Evolutionary conservation across 352 stramenopile species (phyloP), one percentile per base, ranked within the genome.

Genomic region (Saprolegnia parasitica): DNA sequence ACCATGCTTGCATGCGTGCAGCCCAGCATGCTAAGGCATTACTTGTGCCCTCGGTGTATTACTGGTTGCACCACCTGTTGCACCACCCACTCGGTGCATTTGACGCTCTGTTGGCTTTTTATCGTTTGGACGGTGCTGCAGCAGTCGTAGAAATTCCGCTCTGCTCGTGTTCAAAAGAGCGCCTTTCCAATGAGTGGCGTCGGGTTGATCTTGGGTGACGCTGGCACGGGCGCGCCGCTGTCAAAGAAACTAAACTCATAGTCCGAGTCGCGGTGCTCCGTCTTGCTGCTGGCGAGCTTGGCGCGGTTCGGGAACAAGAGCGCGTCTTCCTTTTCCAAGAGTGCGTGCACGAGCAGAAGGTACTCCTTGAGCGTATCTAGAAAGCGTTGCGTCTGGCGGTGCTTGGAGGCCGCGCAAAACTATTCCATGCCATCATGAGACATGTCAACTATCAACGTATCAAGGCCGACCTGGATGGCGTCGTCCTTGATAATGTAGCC

Each of bases 401-500:
- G 86, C 64, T 89, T 88, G 37, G 83, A 93, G 24, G 81, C 86
- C 20, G 84, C 86, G 65, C 86, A 95, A 73, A 95, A 88, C 74
- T 71, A 65, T 3, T 52, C 1, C 23, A 56, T 42, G 15, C 1
- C 37, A 37, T 65, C 24, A 65, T 15, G 13, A 57, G 13, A 23
- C 20, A 23, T 42, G 13, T 8, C 26, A 16, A 58, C 3, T 23
- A 56, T 49, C 32, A 42, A 70, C 26, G 49, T 21, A 46, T 35
- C 35, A 71, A 18, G 26, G 3, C 24, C 24, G 8, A 85, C 90
- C 23, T 97, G 86, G 57, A 98, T 86, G 68, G 89, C 86, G 71
- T 95, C 79, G 71, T 98, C 93, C 74, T 98, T 98, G 77, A 98
- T 99, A 67, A 99, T 98, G 81, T 99, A 99, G 56, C 96, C 96